Evolutionary conservation across 2,329 filamentous ascomycete species (phyloP), one percentile per base, ranked within the genome.

Genomic region (Pseudogymnoascus sp.): DNA sequence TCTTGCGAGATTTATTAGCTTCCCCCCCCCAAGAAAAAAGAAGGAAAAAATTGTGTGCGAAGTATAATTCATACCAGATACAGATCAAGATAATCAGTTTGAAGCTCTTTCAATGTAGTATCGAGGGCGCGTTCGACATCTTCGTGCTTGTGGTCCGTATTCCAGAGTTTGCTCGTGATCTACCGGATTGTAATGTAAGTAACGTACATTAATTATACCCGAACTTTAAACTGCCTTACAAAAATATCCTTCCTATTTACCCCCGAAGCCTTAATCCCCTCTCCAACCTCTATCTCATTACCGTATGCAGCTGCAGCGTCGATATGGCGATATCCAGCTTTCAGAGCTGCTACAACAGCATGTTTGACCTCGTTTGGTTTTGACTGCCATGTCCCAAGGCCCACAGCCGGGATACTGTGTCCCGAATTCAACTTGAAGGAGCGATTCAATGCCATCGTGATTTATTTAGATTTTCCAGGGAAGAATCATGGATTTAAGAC

Each of bases 291-390:
- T 66, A 81, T 76, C 75, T 93, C 86, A 69, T 87, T 88, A 61
- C 79, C 78, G 71, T 88, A 88, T 14, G 76, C 84, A 78, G 93
- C 87, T 19, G 90, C 90, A 43, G 89, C 85, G 73, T 93, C 90
- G 2, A 92, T 79, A 70, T 92, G 89, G 64, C 81, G 81, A 73
- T 87, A 92, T 22, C 88, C 89, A 38, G 68, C 65, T 62, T 72
- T 70, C 33, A 80, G 72, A 66, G 82, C 81, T 33, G 72, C 70
- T 59, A 77, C 75, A 6, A 82, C 79, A 8, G 79, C 79, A 16
- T 75, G 69, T 63, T 79, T 77, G 33, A 81, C 79, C 65, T 81
- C 77, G 61, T 76, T 71, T 61, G 71, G 76, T 64, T 64, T 37
- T 3, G 66, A 67, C 63, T 66, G 64, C 74, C 74, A 77, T 35